Base-by-base conservation (phyloP, 2,329 filamentous ascomycete genomes). In the Mycosphaerelloides madeirae region DNA sequence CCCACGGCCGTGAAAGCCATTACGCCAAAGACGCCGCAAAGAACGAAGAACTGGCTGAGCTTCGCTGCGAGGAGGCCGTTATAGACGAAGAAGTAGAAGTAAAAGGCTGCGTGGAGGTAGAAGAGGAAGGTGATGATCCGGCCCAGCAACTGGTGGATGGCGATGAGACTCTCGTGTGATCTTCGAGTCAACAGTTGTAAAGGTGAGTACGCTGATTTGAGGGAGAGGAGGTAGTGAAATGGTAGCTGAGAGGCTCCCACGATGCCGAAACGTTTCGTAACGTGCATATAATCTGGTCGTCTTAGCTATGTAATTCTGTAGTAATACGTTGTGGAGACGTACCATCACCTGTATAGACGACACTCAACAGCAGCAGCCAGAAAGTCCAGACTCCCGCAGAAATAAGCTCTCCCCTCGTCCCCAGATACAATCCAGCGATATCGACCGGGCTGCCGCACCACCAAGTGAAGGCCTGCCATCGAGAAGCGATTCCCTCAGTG, bases 201-300 rank as follows among this genome's bases (percentile, higher is more conserved):
- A 1, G 76, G 70, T 3, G 69, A 73, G 41, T 74, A 78, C 3
- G 70, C 65, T 6, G 73, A 69, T 41, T 73, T 72, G 44, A 76
- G 66, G 13, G 74, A 65, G 46, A 83, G 70, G 6, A 81, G 67
- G 44, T 80, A 78, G 43, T 81, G 78, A 2, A 81, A 59, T 1
- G 80, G 80, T 1, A 79, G 59, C 53, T 83, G 80, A 7, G 79
- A 81, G 5, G 78, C 69, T 16, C 69, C 77, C 38, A 82, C 70
- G 36, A 78, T 77, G 14, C 76, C 79, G 41, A 83, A 70, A 4
- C 79, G 73, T 63, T 81, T 82, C 18, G 80, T 82, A 18, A 83
- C 64, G 59, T 83, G 80, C 22, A 82, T 68, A 44, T 82, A 83
- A 60, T 83, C 79, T 80, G 31, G 19, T 12, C 35, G 11, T 19